Base-by-base conservation (phyloP, 2,329 filamentous ascomycete genomes). In the Phialocephala subalpina region DNA sequence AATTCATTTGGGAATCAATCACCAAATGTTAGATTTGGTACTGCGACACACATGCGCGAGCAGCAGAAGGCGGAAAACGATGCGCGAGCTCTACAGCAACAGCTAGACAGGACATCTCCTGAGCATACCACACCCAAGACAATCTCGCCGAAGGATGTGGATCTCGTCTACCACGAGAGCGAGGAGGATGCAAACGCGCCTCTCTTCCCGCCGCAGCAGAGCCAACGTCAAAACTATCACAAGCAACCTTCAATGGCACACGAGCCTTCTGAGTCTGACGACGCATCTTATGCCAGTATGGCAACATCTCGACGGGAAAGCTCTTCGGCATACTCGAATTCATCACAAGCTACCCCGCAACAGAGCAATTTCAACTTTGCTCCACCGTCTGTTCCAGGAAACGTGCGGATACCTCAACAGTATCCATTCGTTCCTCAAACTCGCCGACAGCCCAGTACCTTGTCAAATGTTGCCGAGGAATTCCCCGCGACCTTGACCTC, bases 111-210 rank as follows among this genome's bases (percentile, higher is more conserved):
- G 53, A 65, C 68, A 29, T 75, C 75, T 27, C 74, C 71, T 78
- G 70, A 71, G 36, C 70, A 83, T 6, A 85, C 84, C 0, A 84
- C 90, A n/a, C 84, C 88, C 1, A 92, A 93, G 78, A 97, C 95
- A 0, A 97, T 99, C 56, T 98, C 95, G 1, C 96, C 95, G 27
- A 97, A 97, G 80, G 95, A 98, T 74, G 92, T 94, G 1, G 80
- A 97, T 66, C 81, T 97, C 58, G 94, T 97, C 67, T 97, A 94
- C 76, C 87, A 90, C 67, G 93, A 96, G 45, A 79, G 83, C 0
- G 92, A 94, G 2, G 89, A 90, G 20, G 90, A 91, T 57, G 80
- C 86, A 4, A 88, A 88, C 66, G 88, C 91, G 73, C 89, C 92
- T 14, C 81, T 97, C 22, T 97, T 97, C 75, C 87, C 92, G 3